phyloP scores from a whole-genome alignment of 495 filamentous ascomycete genomes.

The Elaphomyces granulatus region DNA sequence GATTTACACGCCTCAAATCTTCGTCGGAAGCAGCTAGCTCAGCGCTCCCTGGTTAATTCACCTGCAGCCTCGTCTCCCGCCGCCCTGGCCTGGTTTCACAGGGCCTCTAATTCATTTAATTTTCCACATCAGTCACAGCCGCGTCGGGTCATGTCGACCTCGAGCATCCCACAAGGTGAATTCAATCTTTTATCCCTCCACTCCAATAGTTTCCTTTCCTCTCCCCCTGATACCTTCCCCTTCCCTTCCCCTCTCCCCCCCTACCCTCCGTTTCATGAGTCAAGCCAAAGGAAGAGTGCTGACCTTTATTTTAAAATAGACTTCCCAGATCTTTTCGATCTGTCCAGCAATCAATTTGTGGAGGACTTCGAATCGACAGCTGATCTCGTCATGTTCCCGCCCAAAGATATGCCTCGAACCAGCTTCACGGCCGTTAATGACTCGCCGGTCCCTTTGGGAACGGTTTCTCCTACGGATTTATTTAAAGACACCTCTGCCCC shows the following conservation, averaged over 20 bases:
- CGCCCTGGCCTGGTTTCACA: conserved; percentile 31
- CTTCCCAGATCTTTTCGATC: conserved; percentile 21
- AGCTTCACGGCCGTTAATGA: conserved; percentile 19
- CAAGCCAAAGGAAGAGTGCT: neutral
- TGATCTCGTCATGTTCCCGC: conserved; percentile 17
- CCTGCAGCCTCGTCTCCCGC: conserved; percentile 24
- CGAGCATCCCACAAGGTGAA: conserved; percentile 24
- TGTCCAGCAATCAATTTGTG: conserved; percentile 14
- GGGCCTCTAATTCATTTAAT: conserved; percentile 38
- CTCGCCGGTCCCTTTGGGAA: conserved; percentile 32
- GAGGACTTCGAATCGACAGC: conserved; percentile 13
- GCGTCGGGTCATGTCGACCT: conserved; percentile 30
- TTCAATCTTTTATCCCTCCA: too few species aligned
- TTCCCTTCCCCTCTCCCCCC: neutral
- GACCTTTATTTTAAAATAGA: conserved; percentile 1
- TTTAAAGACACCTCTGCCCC: conserved; percentile 65
- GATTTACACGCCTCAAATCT: conserved; percentile 3
- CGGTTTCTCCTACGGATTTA: conserved; percentile 78
- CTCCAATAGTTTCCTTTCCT: too few species aligned
- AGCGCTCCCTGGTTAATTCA: conserved; percentile 16
- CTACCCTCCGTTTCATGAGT: neutral
- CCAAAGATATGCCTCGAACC: conserved; percentile 11
- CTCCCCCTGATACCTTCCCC: neutral
- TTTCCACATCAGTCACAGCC: conserved; percentile 11
- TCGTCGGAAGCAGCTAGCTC: conserved; percentile 13